These are phyloP conservation scores for Wilhelminamyces savonicus DNA, from an alignment of 805 yeast genomes.

Conservation along the genomic window DNA sequence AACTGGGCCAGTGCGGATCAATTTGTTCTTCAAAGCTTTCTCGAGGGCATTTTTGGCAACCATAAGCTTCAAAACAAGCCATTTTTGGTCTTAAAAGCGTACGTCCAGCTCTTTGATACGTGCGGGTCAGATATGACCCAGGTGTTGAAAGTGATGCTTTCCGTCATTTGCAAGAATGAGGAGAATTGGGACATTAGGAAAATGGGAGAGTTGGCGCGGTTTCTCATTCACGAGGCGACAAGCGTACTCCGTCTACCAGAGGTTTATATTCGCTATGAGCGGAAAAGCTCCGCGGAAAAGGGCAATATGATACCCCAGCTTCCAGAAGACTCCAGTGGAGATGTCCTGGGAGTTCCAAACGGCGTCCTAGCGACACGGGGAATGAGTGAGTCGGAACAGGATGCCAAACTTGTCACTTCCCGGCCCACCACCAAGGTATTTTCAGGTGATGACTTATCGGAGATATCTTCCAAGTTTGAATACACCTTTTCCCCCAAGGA, in stretches of 20 bases:
- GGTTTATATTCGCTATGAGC: not conserved
- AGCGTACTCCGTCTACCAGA: not conserved
- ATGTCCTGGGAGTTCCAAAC: no score
- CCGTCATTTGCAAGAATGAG: not conserved
- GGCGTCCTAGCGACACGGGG: no score
- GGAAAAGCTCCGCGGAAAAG: not conserved
- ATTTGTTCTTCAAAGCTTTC: not conserved
- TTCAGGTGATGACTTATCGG: no score
- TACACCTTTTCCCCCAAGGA: not conserved
- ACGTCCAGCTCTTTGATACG: slow-evolving; percentile 1
- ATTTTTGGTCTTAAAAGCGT: not conserved
- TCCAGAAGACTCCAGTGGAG: no score
- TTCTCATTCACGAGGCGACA: not conserved
- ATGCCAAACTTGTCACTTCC: no score
- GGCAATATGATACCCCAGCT: not conserved
- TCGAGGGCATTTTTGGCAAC: slow-evolving; percentile 6
- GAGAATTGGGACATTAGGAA: not conserved
- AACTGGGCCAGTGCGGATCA: not conserved
- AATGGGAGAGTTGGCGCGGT: not conserved
- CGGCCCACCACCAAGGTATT: no score
- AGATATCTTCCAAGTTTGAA: no score
- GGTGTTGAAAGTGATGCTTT: not conserved
- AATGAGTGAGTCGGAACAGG: no score
- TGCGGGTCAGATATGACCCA: not conserved
- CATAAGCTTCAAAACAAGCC: slow-evolving; percentile 1